A percentile compares a stretch with the other conserved stretches of the same genome.
phyloP scores from a whole-genome alignment of 2,329 filamentous ascomycete species.

The Xylaria sp. region DNA sequence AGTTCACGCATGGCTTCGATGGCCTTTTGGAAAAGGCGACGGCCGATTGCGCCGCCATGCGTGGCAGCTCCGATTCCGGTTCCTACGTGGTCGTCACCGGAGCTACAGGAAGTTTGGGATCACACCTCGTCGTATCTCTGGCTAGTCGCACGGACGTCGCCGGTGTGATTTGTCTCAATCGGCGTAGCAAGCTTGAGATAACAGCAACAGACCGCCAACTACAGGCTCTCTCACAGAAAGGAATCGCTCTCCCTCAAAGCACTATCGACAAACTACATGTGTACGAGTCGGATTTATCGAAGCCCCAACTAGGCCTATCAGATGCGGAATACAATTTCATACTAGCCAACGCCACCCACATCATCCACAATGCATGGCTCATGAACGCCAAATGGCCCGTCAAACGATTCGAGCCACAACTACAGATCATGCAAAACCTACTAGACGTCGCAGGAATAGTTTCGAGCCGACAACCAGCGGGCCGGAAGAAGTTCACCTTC shows the following conservation, averaged over 20 bases:
- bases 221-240: slow-evolving; percentile 16
- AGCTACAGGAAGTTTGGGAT: slow-evolving; percentile 22
- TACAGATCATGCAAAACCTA: slow-evolving; percentile 53
- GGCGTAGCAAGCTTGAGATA: slow-evolving; percentile 20
- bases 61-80: not conserved
- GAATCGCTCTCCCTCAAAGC: slow-evolving; percentile 16
- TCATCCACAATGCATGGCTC: slow-evolving; percentile 59
- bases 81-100: slow-evolving; percentile 47
- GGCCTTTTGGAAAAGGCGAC: not conserved
- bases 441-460: slow-evolving; percentile 50
- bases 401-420: slow-evolving; percentile 48
- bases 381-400: slow-evolving; percentile 52
- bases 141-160: not conserved
- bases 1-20: slow-evolving; percentile 10
- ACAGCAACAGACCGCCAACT: slow-evolving; percentile 24
- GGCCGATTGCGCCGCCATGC: slow-evolving; percentile 11
- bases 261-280: slow-evolving; percentile 46
- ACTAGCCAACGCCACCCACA: slow-evolving; percentile 47
- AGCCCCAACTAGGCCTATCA: slow-evolving; percentile 50
- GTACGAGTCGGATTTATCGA: slow-evolving; percentile 48
- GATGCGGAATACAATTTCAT: slow-evolving; percentile 46
- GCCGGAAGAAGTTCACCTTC: slow-evolving; percentile 40
- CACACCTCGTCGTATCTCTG: slow-evolving; percentile 9
- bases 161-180: slow-evolving; percentile 18
- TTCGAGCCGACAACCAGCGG: slow-evolving; percentile 24